Conservation (phyloP, 2,329 filamentous ascomycete genomes). For the Colletotrichum cereale region DNA sequence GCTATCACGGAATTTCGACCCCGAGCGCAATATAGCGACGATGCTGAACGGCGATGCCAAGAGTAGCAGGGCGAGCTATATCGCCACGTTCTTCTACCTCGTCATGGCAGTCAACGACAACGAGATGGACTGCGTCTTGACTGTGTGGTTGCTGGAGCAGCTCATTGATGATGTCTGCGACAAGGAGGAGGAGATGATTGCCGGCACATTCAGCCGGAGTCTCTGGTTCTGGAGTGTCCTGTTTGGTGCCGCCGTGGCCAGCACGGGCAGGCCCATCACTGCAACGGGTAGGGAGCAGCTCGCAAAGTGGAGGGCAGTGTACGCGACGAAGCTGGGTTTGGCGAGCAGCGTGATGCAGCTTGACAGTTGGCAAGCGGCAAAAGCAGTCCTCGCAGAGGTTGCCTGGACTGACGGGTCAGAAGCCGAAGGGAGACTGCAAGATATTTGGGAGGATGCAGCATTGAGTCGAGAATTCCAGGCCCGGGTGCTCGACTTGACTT, state of each 20-base stretch:
- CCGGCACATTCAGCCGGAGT: slow-evolving; percentile 56
- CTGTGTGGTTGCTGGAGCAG: slow-evolving; percentile 61
- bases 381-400: slow-evolving; percentile 52
- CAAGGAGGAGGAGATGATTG: slow-evolving; percentile 55
- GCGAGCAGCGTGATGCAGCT: slow-evolving; percentile 54
- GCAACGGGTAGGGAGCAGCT: slow-evolving; percentile 53
- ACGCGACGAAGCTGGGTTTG: slow-evolving; percentile 57
- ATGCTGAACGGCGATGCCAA: slow-evolving; percentile 52
- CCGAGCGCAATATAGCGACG: slow-evolving; percentile 49
- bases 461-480: slow-evolving; percentile 36
- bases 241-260: slow-evolving; percentile 58
- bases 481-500: not conserved
- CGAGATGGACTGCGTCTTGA: slow-evolving; percentile 57
- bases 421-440: slow-evolving; percentile 54
- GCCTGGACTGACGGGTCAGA: slow-evolving; percentile 56
- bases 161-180: slow-evolving; percentile 58
- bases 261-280: slow-evolving; percentile 52
- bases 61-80: slow-evolving; percentile 59
- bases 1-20: slow-evolving; percentile 51
- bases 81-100: slow-evolving; percentile 61
- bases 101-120: slow-evolving; percentile 58
- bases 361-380: slow-evolving; percentile 55
- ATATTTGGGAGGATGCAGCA: slow-evolving; percentile 57
- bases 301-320: slow-evolving; percentile 52
- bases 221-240: slow-evolving; percentile 62